phyloP scores from a whole-genome alignment of 345 rosid genomes.

The Aquilaria sinensis region DNA sequence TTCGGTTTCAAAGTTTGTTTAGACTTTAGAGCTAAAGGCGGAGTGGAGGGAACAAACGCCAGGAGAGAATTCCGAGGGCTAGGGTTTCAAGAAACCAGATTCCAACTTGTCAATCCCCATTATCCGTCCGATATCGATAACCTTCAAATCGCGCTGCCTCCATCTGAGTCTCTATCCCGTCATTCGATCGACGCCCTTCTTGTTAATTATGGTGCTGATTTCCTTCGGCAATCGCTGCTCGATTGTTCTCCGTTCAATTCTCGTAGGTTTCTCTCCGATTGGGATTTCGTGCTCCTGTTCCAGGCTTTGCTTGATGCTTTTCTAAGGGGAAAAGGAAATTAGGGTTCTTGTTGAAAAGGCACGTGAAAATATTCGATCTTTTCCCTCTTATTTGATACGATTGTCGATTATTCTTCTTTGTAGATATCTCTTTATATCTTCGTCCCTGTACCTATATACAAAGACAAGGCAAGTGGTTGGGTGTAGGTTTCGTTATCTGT shows the following conservation, averaged over 20 bases:
- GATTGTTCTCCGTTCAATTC: slow-evolving; percentile 12
- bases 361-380: background rate
- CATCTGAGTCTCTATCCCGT: slow-evolving; percentile 15
- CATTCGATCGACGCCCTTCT: slow-evolving; percentile 16
- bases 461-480: slow-evolving; percentile 12
- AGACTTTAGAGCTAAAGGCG: slow-evolving; percentile 13
- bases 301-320: slow-evolving; percentile 8
- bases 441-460: slow-evolving; percentile 10
- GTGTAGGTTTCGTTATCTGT: slow-evolving; percentile 10
- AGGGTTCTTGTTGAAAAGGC: slow-evolving; percentile 19
- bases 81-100: slow-evolving; percentile 8
- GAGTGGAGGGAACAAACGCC: slow-evolving; percentile 30
- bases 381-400: background rate
- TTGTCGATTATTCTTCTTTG: slow-evolving; percentile 9
- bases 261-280: slow-evolving; percentile 10
- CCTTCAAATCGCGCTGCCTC: slow-evolving; percentile 1
- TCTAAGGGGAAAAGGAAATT: slow-evolving; percentile 16
- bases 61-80: slow-evolving; percentile 4
- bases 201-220: slow-evolving; percentile 30
- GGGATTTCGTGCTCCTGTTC: slow-evolving; percentile 25
- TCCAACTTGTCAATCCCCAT: background rate
- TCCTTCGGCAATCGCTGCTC: slow-evolving; percentile 16
- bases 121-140: background rate
- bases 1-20: slow-evolving; percentile 19
- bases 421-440: slow-evolving; percentile 7